A percentile compares a stretch with the other conserved stretches of the same genome.
Evolutionary conservation across 495 filamentous ascomycete genomes (phyloP).

Genomic region (Corynascus novoguineensis): DNA sequence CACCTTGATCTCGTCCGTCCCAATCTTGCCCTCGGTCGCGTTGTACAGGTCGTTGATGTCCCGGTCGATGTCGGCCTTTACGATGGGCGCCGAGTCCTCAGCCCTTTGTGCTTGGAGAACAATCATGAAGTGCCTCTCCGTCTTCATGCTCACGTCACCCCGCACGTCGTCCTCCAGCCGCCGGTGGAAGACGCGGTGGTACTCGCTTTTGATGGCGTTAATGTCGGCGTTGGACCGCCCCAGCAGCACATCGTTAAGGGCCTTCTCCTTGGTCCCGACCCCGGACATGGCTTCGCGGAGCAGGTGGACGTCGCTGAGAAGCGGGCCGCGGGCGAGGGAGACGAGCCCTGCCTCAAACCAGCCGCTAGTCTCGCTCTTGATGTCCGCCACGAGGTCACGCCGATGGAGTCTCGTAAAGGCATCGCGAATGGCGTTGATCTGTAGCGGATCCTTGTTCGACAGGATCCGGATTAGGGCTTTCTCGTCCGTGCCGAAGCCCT

Average conservation of each 20-base stretch:
- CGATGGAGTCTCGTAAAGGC: constrained; percentile 57
- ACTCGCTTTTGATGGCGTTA: constrained; percentile 69
- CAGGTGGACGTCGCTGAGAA: constrained; percentile 61
- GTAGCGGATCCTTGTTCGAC: constrained; percentile 61
- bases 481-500: constrained; percentile 87
- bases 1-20: constrained; percentile 70
- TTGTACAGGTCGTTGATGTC: constrained; percentile 68
- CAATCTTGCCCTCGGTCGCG: constrained; percentile 62
- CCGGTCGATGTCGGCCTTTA: constrained; percentile 61
- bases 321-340: constrained; percentile 68
- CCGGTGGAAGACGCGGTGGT: constrained; percentile 55
- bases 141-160: constrained; percentile 78
- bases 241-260: constrained; percentile 82
- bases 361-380: constrained; percentile 69
- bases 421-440: constrained; percentile 62
- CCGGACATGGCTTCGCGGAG: constrained; percentile 66
- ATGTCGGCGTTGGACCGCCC: constrained; percentile 80
- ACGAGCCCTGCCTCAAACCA: constrained; percentile 66
- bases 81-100: constrained; percentile 69
- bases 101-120: constrained; percentile 63
- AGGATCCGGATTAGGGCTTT: constrained; percentile 62
- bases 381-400: constrained; percentile 64
- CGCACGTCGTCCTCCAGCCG: constrained; percentile 64
- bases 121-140: constrained; percentile 71
- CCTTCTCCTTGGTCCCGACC: constrained; percentile 75